These are phyloP conservation scores for Albatrellus sp. DNA, from an alignment of 1,284 basidiomycete genomes.

Conservation along the genomic window DNA sequence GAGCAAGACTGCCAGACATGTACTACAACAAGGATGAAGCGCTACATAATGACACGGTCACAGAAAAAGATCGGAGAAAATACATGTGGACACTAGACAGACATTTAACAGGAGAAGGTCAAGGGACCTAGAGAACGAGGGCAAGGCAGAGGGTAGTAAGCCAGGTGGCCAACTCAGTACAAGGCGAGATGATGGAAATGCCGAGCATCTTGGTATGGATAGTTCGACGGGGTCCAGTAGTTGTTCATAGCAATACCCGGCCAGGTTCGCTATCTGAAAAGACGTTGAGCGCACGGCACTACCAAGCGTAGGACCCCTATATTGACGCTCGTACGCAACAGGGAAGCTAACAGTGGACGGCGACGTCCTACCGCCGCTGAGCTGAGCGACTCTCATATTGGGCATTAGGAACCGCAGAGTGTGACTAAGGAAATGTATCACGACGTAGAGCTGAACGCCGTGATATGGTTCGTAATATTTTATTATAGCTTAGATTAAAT, in stretches of 20 bases:
- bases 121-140: no score
- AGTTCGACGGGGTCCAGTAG: slow-evolving; percentile 26
- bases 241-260: slow-evolving; percentile 33
- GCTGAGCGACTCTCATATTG: slow-evolving; percentile 41
- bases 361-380: slow-evolving; percentile 33
- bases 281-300: neutral
- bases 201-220: slow-evolving; percentile 32
- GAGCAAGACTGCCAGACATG: no score
- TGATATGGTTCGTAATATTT: no score
- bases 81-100: no score
- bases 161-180: no score
- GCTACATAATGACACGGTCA: no score
- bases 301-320: neutral
- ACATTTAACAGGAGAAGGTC: no score
- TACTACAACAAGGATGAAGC: no score
- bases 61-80: no score
- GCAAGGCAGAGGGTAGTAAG: no score
- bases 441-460: slow-evolving; percentile 13
- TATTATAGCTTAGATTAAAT: no score
- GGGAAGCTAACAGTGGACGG: slow-evolving; percentile 40
- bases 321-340: slow-evolving; percentile 27
- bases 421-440: neutral
- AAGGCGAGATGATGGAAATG: no score
- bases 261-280: slow-evolving; percentile 27
- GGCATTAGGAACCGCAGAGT: neutral